Evolutionary conservation across 495 filamentous ascomycete species (phyloP), one percentile per base, ranked within the genome.

Genomic region (Trichoderma erinaceum): DNA sequence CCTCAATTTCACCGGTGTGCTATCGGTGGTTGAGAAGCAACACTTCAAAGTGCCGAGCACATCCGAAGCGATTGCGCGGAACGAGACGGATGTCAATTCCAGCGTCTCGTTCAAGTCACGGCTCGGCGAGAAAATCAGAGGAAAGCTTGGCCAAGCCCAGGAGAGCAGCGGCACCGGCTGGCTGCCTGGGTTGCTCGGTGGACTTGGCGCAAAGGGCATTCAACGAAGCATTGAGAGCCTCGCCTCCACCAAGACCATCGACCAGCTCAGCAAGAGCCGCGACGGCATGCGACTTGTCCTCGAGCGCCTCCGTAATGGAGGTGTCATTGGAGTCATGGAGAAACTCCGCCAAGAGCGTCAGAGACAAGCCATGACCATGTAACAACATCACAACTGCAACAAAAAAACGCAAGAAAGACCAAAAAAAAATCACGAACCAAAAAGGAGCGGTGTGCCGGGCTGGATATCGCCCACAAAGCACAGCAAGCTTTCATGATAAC

Each of bases 201-300:
- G 80, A 58, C 90, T 96, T 82, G 92, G 92, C 6, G 92, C 91
- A 15, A 84, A 84, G 5, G 89, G 91, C 12, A 86, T 98, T 61
- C 91, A 97, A 77, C 82, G 90, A 25, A 96, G 89, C 68, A 96
- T 99, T 73, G 95, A 99, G 80, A 78, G 88, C 44, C 91, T 98
- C 58, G 93, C 92, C 0, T 83, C 94, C 63, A 91, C 87, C 68
- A 87, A 92, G 67, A 96, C 95, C 66, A 84, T 88, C 63, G 90
- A 92, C 68, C 91, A 92, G 50, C 81, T 98, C 67, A 81, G 89
- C 67, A 96, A 93, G 74, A 93, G 91, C 75, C 92, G 93, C 71
- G 88, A 97, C 74, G 95, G 96, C 21, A 97, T 99, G 95, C 90
- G 89, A 67, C 87, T 97, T 56, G 94, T 99, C 18, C 82, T 99